Conservation (phyloP, 1,284 basidiomycete genomes). For the Microbotryomycetes sp. region DNA sequence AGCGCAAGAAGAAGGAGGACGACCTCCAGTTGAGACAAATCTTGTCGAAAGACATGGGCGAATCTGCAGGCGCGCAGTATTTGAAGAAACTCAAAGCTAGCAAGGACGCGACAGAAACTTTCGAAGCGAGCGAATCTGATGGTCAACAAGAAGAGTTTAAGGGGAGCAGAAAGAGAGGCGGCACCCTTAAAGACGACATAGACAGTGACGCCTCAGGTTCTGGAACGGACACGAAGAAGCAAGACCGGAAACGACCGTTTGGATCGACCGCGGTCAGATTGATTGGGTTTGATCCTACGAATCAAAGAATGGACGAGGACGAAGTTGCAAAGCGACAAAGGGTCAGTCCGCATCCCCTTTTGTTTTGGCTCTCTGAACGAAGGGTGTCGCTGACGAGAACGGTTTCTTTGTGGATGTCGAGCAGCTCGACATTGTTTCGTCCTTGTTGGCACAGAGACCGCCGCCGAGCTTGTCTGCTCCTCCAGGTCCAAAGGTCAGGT, state of each 20-base stretch:
- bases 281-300: constrained; percentile 25
- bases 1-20: too few relatives aligned
- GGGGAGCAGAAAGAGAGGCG: neutral
- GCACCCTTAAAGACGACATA: neutral
- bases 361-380: too few relatives aligned
- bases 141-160: neutral
- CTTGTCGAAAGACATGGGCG: too few relatives aligned
- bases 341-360: constrained; percentile 11
- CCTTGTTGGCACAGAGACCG: neutral
- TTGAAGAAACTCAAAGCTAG: too few relatives aligned
- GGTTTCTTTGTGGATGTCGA: neutral
- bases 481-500: constrained; percentile 1
- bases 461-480: constrained; percentile 15
- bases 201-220: neutral
- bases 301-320: neutral
- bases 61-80: too few relatives aligned
- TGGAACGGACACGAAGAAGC: neutral
- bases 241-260: constrained; percentile 6
- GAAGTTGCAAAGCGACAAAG: neutral
- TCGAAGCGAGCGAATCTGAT: neutral
- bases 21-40: too few relatives aligned
- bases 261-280: constrained; percentile 11
- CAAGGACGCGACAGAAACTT: too few relatives aligned
- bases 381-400: too few relatives aligned
- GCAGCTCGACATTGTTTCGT: neutral